phyloP scores from a whole-genome alignment of 2,329 filamentous ascomycete genomes.

The Fusarium protoensiforme region DNA sequence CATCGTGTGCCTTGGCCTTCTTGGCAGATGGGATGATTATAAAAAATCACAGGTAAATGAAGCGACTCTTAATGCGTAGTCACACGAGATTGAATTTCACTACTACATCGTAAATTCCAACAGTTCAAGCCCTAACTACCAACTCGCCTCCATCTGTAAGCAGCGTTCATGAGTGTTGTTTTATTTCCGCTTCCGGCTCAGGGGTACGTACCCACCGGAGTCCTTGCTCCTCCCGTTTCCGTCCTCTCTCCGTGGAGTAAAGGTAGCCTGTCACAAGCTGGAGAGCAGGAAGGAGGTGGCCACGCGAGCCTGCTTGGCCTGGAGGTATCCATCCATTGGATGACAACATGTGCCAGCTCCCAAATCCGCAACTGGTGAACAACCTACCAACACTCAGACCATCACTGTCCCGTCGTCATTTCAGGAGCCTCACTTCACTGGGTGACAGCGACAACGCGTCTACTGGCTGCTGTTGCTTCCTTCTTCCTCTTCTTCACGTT shows the following conservation, averaged over 20 bases:
- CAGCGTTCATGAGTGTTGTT: constrained; percentile 8
- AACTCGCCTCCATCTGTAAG: neutral
- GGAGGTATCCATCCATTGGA: neutral
- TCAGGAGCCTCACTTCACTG: constrained; percentile 22
- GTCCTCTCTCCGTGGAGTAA: neutral
- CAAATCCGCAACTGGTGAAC: constrained; percentile 4
- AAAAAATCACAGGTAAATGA: neutral
- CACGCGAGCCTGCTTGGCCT: neutral
- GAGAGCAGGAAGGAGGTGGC: neutral
- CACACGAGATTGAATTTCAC: neutral
- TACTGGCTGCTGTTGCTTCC: neutral
- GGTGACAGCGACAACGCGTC: neutral
- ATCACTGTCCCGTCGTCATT: constrained; percentile 33
- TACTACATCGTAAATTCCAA: neutral
- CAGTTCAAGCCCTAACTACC: neutral
- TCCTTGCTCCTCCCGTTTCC: neutral
- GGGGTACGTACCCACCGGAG: constrained; percentile 27
- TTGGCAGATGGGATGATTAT: neutral
- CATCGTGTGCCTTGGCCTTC: neutral
- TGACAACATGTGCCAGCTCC: constrained; percentile 23
- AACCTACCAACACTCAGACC: constrained; percentile 21
- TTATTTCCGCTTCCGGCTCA: constrained; percentile 18
- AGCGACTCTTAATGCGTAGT: neutral
- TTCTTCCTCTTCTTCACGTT: constrained; percentile 6
- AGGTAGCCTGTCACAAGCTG: constrained; percentile 31